These are phyloP conservation scores for Cyclotella cryptica DNA, from an alignment of 108 stramenopile species.

Conservation along the genomic window DNA sequence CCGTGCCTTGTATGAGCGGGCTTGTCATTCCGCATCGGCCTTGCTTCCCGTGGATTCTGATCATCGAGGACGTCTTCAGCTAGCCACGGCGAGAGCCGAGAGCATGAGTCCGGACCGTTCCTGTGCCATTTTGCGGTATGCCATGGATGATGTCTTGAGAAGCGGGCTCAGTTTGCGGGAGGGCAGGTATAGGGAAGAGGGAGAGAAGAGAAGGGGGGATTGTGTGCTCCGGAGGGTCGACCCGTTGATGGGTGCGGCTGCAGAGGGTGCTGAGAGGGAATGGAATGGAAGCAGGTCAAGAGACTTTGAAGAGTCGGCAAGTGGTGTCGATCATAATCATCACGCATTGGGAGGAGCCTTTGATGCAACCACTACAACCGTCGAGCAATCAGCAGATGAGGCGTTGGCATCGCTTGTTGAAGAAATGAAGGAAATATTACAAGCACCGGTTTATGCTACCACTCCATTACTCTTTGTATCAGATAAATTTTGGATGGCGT, in stretches of 20 bases:
- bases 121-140: slow-evolving; percentile 84
- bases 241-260: slow-evolving; percentile 18
- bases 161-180: slow-evolving; percentile 64
- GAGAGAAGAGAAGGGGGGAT: slow-evolving; percentile 73
- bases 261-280: slow-evolving; percentile 31
- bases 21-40: slow-evolving; percentile 76
- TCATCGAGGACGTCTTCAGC: slow-evolving; percentile 84
- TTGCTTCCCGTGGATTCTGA: slow-evolving; percentile 91
- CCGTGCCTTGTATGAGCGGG: slow-evolving; percentile 70
- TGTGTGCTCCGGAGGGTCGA: slow-evolving; percentile 71
- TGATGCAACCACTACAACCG: slow-evolving; percentile 35
- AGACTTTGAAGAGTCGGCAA: slow-evolving; percentile 18
- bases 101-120: slow-evolving; percentile 79
- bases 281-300: background rate
- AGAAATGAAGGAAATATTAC: slow-evolving; percentile 89
- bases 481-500: slow-evolving; percentile 75
- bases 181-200: slow-evolving; percentile 42
- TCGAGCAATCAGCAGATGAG: slow-evolving; percentile 79
- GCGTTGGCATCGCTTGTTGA: slow-evolving; percentile 75
- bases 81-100: slow-evolving; percentile 76
- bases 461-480: slow-evolving; percentile 78
- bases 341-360: background rate
- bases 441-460: slow-evolving; percentile 81
- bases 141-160: slow-evolving; percentile 89
- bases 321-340: background rate